A percentile compares a stretch with the other conserved stretches of the same genome.
Evolutionary conservation across 768 basidiomycete genomes (phyloP).

Genomic region (Coprinellus aureogranulatus): DNA sequence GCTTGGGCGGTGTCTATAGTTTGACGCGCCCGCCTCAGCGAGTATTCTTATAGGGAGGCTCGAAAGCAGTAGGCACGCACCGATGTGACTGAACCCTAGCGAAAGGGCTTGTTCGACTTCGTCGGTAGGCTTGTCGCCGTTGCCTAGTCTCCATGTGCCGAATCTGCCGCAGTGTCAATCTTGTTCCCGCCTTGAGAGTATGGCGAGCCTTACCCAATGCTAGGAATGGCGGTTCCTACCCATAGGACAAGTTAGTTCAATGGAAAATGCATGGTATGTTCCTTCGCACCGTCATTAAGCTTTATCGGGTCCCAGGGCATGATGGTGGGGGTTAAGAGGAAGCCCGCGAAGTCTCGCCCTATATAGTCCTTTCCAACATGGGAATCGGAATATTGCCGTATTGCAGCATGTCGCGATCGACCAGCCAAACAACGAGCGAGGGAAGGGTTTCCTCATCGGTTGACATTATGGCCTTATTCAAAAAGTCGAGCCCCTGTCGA

Average conservation of each 20-base stretch:
- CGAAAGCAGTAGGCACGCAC: constrained; percentile 33
- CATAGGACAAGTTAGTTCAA: not conserved
- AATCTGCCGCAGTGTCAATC: constrained; percentile 29
- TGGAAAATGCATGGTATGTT: too few species aligned
- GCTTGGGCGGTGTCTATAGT: constrained; percentile 62
- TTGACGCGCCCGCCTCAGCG: too few species aligned
- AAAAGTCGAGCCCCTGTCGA: too few species aligned
- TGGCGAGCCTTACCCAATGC: constrained; percentile 37
- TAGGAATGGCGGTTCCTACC: constrained; percentile 46
- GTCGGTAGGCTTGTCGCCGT: constrained; percentile 49
- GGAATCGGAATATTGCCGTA: too few species aligned
- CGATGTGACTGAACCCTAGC: constrained; percentile 61
- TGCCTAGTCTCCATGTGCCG: constrained; percentile 65
- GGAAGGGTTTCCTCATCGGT: too few species aligned
- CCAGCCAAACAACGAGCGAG: too few species aligned
- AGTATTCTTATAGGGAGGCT: too few species aligned
- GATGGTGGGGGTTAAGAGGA: constrained; percentile 5
- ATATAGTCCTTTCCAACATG: not conserved
- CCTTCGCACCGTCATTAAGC: constrained; percentile 54
- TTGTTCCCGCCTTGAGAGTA: not conserved
- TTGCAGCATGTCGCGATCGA: too few species aligned
- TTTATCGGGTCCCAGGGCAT: constrained; percentile 65
- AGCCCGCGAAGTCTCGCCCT: not conserved
- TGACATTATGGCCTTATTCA: too few species aligned
- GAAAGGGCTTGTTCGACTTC: constrained; percentile 62